Evolutionary conservation across 2,329 filamentous ascomycete genomes (phyloP).

Genomic region (Sporothrix inflata): DNA sequence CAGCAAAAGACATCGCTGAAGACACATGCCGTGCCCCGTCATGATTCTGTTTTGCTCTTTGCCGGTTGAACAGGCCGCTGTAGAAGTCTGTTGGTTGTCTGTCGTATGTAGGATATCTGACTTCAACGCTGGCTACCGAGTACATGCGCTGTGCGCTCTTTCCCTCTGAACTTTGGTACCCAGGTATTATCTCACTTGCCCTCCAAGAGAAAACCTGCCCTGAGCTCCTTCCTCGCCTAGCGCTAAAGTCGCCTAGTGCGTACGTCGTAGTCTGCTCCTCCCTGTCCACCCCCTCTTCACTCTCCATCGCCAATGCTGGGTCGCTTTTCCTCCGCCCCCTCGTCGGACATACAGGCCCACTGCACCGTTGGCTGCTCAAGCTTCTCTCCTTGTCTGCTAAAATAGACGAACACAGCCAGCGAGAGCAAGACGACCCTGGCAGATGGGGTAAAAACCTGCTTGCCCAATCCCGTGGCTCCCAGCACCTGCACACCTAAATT

Average conservation of each 20-base stretch:
- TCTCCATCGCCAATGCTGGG: not conserved
- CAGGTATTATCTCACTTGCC: too few relatives aligned
- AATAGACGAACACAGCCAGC: not conserved
- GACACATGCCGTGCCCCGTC: not conserved
- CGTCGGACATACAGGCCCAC: constrained; percentile 22
- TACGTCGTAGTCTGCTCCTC: not conserved
- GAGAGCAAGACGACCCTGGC: not conserved
- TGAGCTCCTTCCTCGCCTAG: constrained; percentile 3
- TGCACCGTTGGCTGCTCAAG: constrained; percentile 4
- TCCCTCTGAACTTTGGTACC: too few relatives aligned
- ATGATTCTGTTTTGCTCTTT: not conserved
- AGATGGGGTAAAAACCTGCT: not conserved
- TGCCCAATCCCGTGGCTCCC: constrained; percentile 32
- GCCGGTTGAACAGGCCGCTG: not conserved
- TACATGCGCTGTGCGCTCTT: not conserved
- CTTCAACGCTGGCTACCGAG: not conserved
- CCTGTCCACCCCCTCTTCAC: not conserved
- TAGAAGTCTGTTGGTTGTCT: not conserved
- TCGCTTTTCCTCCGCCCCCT: constrained; percentile 10
- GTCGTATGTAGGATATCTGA: not conserved
- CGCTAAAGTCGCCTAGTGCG: not conserved
- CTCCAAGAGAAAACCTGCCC: not conserved
- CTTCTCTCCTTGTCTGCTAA: not conserved
- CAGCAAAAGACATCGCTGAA: not conserved
- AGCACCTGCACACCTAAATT: constrained; percentile 30